phyloP scores from a whole-genome alignment of 1,284 basidiomycete genomes.

The Rhodotorula sp. region DNA sequence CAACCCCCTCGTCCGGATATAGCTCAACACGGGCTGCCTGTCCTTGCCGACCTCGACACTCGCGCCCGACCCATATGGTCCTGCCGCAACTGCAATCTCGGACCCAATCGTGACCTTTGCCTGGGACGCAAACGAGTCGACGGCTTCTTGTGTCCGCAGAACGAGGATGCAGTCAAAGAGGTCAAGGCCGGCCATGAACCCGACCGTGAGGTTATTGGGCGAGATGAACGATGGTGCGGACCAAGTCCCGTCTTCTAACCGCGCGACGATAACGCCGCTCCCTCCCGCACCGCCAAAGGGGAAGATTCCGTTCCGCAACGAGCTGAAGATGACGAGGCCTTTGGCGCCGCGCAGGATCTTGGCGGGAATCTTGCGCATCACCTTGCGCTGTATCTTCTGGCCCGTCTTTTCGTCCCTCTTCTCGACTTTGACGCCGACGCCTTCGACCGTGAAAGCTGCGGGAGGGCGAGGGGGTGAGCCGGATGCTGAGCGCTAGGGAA shows the following conservation, averaged over 20 bases:
- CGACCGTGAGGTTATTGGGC: constrained; percentile 55
- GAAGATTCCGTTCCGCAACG: constrained; percentile 52
- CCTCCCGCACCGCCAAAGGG: constrained; percentile 53
- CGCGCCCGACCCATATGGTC: constrained; percentile 56
- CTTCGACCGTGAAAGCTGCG: constrained; percentile 46
- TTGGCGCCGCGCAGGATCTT: constrained; percentile 53
- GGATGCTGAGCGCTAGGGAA: not conserved
- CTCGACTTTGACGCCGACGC: constrained; percentile 43
- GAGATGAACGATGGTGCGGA: constrained; percentile 55
- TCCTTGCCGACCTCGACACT: constrained; percentile 54
- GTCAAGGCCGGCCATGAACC: constrained; percentile 53
- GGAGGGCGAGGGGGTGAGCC: constrained; percentile 40
- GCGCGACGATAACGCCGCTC: constrained; percentile 53
- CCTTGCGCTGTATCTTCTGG: constrained; percentile 50
- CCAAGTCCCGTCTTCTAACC: constrained; percentile 55
- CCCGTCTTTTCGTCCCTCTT: constrained; percentile 40
- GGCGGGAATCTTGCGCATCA: constrained; percentile 57
- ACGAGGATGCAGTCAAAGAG: constrained; percentile 54
- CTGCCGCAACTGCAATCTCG: constrained; percentile 56
- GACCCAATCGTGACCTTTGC: constrained; percentile 55
- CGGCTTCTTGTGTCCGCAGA: constrained; percentile 54
- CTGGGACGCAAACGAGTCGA: constrained; percentile 54
- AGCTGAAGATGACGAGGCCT: constrained; percentile 55
- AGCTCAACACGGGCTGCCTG: constrained; percentile 51
- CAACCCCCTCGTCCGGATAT: constrained; percentile 43